A percentile compares a stretch with the other conserved stretches of the same genome.
Conservation (phyloP, 1,284 basidiomycete genomes). For the Ustilago loliicola region DNA sequence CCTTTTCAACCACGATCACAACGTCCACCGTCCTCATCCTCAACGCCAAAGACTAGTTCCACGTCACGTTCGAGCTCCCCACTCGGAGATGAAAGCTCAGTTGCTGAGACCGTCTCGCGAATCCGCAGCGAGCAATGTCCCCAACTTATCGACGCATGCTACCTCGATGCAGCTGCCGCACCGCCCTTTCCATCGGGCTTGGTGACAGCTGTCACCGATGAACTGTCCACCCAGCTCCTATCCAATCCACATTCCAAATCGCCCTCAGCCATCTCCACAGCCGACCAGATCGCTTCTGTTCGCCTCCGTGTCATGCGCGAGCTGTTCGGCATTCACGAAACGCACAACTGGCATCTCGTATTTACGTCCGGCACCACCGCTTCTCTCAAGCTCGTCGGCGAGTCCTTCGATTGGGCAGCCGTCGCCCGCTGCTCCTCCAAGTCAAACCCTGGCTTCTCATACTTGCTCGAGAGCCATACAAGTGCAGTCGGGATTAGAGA, state of each 20-base stretch:
- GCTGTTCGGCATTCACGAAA: constrained; percentile 60
- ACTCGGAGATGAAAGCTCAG: not conserved
- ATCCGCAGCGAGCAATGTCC: constrained; percentile 38
- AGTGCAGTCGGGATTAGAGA: constrained; percentile 56
- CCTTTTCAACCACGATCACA: not conserved
- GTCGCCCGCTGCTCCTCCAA: not conserved
- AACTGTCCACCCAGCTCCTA: constrained; percentile 55
- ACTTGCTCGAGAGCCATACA: constrained; percentile 52
- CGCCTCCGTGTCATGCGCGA: constrained; percentile 59
- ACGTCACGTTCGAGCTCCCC: not conserved
- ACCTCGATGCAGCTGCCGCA: constrained; percentile 68
- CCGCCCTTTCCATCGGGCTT: constrained; percentile 63
- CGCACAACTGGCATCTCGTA: constrained; percentile 53
- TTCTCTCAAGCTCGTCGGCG: constrained; percentile 53
- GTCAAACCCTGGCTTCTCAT: constrained; percentile 24
- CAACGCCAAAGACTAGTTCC: not conserved
- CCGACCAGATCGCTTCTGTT: constrained; percentile 48
- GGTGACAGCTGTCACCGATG: constrained; percentile 35
- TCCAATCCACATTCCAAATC: constrained; percentile 69
- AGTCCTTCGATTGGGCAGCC: constrained; percentile 44
- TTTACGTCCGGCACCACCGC: constrained; percentile 60
- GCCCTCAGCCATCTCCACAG: constrained; percentile 56
- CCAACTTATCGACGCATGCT: constrained; percentile 48
- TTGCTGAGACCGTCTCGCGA: constrained; percentile 17
- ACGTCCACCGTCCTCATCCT: not conserved